Evolutionary conservation across 2,329 filamentous ascomycete genomes (phyloP), one percentile per base, ranked within the genome.

Genomic region (Furcasterigmium furcatum): DNA sequence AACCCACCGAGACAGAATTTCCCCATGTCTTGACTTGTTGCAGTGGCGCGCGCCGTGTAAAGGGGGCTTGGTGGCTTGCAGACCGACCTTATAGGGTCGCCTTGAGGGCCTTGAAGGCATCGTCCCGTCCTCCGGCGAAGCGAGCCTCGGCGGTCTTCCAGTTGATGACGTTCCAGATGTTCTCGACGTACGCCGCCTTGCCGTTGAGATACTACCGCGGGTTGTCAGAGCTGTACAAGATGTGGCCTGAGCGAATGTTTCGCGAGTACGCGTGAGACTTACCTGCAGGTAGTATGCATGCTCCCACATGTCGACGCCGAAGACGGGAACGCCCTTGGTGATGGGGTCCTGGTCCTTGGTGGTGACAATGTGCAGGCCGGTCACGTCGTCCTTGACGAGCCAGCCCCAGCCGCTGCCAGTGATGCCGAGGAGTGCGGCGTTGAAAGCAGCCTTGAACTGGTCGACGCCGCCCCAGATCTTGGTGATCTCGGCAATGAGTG

Each of bases 291-390:
- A 95, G 62, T 95, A 95, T 1, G 90, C 90, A 70, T 95, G 90
- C 71, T 95, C 90, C 90, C 89, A 95, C 81, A 95, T 92, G 63
- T 95, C 90, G 3, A 95, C 75, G 0, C 88, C 89, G 35, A 91
- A 74, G 18, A 95, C 69, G 9, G 85, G 85, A n/a, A 80, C 76
- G 5, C 79, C 76, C 14, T 72, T 56, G 12, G 85, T 77, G 5
- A 89, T 77, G 1, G 85, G 84, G 59, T 95, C 90, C 70, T 95
- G 90, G 61, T 95, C 89, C 63, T 90, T 89, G n/a, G 87, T 91
- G 0, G 85, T 90, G 9, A 86, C 74, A 53, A 95, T 88, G 46
- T 82, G 77, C 53, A 95, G 64, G 2, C 74, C 75, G 2, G 71
- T 77, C 3, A 67, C 67, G 3, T 73, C 70, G 43, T 85, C 78